Evolutionary conservation across 2,329 filamentous ascomycete species (phyloP), one percentile per base, ranked within the genome.

Genomic region (Clarireedia sp.): DNA sequence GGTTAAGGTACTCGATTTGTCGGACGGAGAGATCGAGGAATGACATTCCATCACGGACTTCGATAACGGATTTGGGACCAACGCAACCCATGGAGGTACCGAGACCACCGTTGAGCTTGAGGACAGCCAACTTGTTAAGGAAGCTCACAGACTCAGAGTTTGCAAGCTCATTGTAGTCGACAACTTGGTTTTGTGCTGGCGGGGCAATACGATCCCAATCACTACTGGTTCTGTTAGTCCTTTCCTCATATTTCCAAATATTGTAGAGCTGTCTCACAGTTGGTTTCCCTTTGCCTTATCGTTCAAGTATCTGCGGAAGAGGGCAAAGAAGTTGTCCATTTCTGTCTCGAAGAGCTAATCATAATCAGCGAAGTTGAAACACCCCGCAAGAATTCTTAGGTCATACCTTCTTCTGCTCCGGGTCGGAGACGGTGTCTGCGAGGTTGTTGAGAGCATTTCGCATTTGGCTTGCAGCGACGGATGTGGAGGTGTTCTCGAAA

Each of bases 321-420:
- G 87, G 59, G 90, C 87, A 72, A 99, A 99, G 81, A 99, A 99
- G 85, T 99, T 99, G 83, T 99, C 94, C 91, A 96, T 97, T 77
- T 99, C 92, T 4, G 91, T 95, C 78, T 97, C 92, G 74, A 97
- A 97, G 64, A 95, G 84, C 89, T 89, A 64, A 65, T 48, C 54
- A 46, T n/a, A 43, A 17, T 50, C 12, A 60, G 48, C 29, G 23
- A 26, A 44, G 4, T 24, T 29, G 17, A 29, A 14, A 5, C 14
- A 7, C 21, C 36, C 12, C 36, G 24, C 48, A 38, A 14, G 21
- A 12, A 41, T 24, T 17, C 36, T 24, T 19, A 12, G 23, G 53
- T 64, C 75, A 67, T 77, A 91, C 90, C 87, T 96, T 92, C 75
- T 89, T 89, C 71, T 87, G 75, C 60, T 84, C 77, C 55, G 87